Evolutionary conservation across 208 protist genomes (phyloP).

Genomic region (Wallacemonas collosoma): DNA sequence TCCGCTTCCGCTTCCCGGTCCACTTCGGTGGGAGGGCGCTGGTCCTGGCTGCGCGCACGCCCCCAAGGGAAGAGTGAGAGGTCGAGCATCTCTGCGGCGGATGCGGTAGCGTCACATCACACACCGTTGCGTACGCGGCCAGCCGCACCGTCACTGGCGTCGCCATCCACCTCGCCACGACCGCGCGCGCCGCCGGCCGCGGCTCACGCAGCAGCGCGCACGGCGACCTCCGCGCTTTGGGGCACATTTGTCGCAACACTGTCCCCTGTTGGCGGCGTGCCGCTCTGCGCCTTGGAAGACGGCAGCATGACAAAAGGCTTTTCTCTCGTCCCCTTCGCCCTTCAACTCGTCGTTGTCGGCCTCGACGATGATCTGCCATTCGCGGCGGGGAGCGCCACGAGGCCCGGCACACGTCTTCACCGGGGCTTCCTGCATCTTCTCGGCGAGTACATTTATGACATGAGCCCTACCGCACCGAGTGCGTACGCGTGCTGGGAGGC

Average conservation of each 20-base stretch:
- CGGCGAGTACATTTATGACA: slow-evolving; percentile 22
- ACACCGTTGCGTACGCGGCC: not conserved
- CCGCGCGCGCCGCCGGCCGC: not conserved
- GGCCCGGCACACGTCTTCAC: not conserved
- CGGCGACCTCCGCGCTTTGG: slow-evolving; percentile 23
- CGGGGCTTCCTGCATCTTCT: slow-evolving; percentile 14
- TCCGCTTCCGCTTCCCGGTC: not conserved
- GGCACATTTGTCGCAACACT: slow-evolving; percentile 46
- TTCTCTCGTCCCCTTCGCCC: slow-evolving; percentile 45
- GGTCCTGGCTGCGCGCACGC: not conserved
- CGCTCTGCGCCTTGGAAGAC: slow-evolving; percentile 40
- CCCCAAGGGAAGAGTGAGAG: not conserved
- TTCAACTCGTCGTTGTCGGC: slow-evolving; percentile 45
- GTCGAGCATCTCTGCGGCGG: no score
- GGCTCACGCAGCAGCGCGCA: not conserved
- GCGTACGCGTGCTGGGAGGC: slow-evolving; percentile 1
- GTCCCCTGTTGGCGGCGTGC: slow-evolving; percentile 54
- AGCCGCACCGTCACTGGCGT: not conserved
- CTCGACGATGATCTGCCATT: slow-evolving; percentile 32
- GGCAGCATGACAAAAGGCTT: slow-evolving; percentile 36
- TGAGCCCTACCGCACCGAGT: slow-evolving; percentile 2
- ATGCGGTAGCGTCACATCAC: no score
- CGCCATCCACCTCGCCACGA: not conserved
- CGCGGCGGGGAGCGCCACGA: not conserved
- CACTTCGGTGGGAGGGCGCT: not conserved